A percentile compares a stretch with the other conserved stretches of the same genome.
phyloP scores from a whole-genome alignment of 148 eudicot species.

The Limonium bicolor region DNA sequence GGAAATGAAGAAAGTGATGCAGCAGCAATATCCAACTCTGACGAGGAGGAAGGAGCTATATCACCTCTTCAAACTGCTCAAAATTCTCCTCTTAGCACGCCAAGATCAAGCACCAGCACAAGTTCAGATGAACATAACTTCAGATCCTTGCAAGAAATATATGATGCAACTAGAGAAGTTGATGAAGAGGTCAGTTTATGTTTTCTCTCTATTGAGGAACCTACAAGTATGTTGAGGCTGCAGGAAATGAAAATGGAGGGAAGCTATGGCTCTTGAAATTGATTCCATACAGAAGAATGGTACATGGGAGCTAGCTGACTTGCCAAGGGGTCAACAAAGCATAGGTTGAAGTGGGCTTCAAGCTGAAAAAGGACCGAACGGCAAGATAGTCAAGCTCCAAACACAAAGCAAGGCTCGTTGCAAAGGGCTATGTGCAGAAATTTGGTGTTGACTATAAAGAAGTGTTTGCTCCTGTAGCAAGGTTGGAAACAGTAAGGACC shows the following conservation, averaged over 20 bases:
- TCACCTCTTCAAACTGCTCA: not conserved
- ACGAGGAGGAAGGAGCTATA: not conserved
- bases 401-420: too few species aligned
- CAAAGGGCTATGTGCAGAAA: too few species aligned
- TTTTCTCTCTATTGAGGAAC: not conserved
- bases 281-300: conserved; percentile 1
- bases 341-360: not conserved
- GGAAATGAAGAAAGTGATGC: too few species aligned
- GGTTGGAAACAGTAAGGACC: too few species aligned
- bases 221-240: not conserved
- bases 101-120: too few species aligned
- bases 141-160: not conserved
- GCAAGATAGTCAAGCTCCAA: too few species aligned
- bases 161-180: too few species aligned
- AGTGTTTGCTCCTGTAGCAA: too few species aligned
- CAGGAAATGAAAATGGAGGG: too few species aligned
- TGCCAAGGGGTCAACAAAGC: not conserved
- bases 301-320: not conserved
- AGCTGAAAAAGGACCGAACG: not conserved
- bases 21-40: too few species aligned
- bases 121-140: not conserved
- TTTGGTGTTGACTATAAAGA: too few species aligned
- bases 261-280: not conserved
- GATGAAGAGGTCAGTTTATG: not conserved
- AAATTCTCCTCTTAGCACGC: not conserved